phyloP scores from a whole-genome alignment of 192 early-diverging fungal genomes.

The Jimgerdemannia flammicorona region DNA sequence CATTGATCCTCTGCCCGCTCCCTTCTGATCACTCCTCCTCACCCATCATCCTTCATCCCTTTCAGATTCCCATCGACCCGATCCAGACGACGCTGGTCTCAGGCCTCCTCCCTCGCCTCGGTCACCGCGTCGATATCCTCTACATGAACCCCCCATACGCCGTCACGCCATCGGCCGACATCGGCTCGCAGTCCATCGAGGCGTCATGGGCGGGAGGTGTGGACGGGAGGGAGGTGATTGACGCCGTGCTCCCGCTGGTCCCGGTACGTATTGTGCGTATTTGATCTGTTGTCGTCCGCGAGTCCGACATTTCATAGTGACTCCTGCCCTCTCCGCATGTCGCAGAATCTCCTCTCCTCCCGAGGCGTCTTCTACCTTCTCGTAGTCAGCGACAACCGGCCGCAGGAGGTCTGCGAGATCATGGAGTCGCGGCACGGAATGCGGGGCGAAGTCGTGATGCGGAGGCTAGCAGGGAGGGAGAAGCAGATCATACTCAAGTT shows the following conservation, averaged over 20 bases:
- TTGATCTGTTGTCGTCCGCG: neutral
- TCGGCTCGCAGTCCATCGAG: constrained; percentile 67
- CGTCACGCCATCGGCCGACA: constrained; percentile 77
- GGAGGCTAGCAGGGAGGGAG: constrained; percentile 53
- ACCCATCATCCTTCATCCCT: neutral
- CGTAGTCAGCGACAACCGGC: constrained; percentile 81
- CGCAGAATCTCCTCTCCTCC: constrained; percentile 56
- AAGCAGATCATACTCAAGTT: constrained; percentile 54
- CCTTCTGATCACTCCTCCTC: neutral
- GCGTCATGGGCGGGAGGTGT: constrained; percentile 93
- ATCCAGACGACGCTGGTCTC: constrained; percentile 60
- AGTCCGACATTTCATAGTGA: neutral
- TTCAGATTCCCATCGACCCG: constrained; percentile 54
- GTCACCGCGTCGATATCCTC: constrained; percentile 67
- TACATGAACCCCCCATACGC: constrained; percentile 97
- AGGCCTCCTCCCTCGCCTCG: constrained; percentile 50
- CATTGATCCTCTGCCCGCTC: no score
- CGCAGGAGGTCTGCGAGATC: constrained; percentile 66
- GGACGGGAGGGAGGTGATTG: constrained; percentile 86
- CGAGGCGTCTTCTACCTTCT: constrained; percentile 84
- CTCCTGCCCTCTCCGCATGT: neutral
- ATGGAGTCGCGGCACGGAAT: constrained; percentile 52
- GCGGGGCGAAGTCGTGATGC: constrained; percentile 34
- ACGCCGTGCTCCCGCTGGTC: constrained; percentile 71
- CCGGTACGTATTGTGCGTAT: constrained; percentile 33